These are phyloP conservation scores for Diaporthe sp. DNA, from an alignment of 2,329 filamentous ascomycete species.

Conservation along the genomic window DNA sequence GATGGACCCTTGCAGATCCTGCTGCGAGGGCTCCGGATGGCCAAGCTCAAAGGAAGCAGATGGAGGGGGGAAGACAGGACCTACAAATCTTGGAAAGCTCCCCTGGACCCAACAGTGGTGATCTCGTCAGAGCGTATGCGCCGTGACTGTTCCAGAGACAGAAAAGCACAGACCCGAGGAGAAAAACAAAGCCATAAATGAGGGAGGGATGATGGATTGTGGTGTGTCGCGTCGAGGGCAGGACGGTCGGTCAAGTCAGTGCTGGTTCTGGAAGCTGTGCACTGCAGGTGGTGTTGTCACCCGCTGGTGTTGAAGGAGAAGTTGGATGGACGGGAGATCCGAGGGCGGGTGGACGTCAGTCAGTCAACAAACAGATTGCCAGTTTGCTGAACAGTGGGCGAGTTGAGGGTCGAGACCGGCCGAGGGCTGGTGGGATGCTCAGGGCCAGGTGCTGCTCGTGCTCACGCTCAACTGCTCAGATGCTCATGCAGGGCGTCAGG, in stretches of 20 bases:
- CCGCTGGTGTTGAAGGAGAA: conserved; percentile 23
- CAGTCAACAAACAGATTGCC: conserved; percentile 28
- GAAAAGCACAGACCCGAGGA: conserved; percentile 26
- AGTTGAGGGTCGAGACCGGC: conserved; percentile 20
- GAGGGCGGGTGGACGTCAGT: conserved; percentile 9
- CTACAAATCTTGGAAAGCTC: conserved; percentile 32
- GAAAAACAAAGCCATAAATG: conserved; percentile 10
- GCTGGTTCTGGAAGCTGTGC: neutral
- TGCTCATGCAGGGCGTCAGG: conserved; percentile 28
- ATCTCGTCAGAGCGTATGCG: conserved; percentile 25
- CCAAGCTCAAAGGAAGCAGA: neutral
- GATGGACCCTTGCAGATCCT: neutral
- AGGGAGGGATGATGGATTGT: neutral
- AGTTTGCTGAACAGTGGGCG: conserved; percentile 18
- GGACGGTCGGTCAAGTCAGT: neutral
- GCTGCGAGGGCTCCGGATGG: neutral
- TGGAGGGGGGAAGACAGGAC: neutral
- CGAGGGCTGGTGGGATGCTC: conserved; percentile 8
- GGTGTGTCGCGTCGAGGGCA: neutral
- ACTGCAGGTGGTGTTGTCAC: conserved; percentile 15
- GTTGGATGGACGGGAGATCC: neutral
- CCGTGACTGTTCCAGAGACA: conserved; percentile 20
- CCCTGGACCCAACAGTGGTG: conserved; percentile 15
- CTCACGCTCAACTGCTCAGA: neutral
- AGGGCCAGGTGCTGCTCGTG: neutral